Conservation (phyloP, 1,284 basidiomycete species). For the Anthracocystis setariae region DNA sequence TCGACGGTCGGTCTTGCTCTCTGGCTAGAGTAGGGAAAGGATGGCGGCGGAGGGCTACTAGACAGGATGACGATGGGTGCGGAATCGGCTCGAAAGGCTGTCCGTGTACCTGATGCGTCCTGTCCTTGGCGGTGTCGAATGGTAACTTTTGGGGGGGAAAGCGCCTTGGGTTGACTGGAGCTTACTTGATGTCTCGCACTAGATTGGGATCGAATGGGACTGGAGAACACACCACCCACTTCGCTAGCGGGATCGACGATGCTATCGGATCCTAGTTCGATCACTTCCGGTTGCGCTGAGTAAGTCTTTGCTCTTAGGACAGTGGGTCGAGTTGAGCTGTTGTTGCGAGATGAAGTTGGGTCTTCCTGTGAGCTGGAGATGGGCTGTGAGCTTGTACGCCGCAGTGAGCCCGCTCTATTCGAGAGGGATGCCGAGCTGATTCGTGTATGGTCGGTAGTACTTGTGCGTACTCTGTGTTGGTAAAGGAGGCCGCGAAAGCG, state of each 20-base stretch:
- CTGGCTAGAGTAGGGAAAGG: constrained; percentile 18
- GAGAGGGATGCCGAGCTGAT: background rate
- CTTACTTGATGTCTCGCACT: constrained; percentile 15
- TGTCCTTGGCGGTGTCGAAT: background rate
- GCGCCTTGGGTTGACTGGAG: constrained; percentile 25
- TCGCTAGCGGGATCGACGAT: constrained; percentile 37
- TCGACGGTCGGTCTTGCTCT: constrained; percentile 1
- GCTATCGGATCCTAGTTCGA: constrained; percentile 41
- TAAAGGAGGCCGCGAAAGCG: constrained; percentile 33
- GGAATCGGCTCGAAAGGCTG: constrained; percentile 13
- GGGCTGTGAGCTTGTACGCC: constrained; percentile 36
- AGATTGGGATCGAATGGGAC: constrained; percentile 39
- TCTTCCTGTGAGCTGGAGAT: constrained; percentile 33
- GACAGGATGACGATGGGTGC: constrained; percentile 42
- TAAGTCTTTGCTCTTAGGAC: constrained; percentile 2
- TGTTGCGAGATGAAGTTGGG: constrained; percentile 17
- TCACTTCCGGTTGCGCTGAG: constrained; percentile 19
- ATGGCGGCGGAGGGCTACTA: constrained; percentile 35
- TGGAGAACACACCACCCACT: constrained; percentile 12
- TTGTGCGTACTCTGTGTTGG: constrained; percentile 6
- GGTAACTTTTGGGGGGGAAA: constrained; percentile 12
- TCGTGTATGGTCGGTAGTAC: background rate
- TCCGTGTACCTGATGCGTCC: background rate
- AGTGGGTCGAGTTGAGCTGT: constrained; percentile 7
- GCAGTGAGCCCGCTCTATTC: constrained; percentile 19